A percentile compares a stretch with the other conserved stretches of the same genome.
These are phyloP conservation scores for Aspergillus sp. DNA, from an alignment of 2,329 filamentous ascomycete species.

Conservation along the genomic window DNA sequence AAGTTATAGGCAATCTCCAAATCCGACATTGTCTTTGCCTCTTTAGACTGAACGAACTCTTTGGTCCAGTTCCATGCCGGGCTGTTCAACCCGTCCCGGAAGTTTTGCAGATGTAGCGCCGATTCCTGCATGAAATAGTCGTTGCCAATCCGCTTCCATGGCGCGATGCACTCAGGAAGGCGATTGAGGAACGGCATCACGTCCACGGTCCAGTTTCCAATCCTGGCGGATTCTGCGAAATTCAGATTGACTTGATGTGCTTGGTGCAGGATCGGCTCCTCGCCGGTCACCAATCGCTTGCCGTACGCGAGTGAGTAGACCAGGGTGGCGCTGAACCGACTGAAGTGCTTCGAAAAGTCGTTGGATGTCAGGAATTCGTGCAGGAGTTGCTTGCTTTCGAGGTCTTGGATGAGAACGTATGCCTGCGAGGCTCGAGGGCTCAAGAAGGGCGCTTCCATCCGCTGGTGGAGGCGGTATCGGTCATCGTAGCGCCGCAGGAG, in stretches of 20 bases:
- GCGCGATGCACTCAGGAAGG: conserved; percentile 1
- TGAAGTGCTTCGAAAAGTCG: conserved; percentile 8
- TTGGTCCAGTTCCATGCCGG: conserved; percentile 2
- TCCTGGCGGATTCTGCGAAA: conserved; percentile 25
- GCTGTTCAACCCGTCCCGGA: neutral
- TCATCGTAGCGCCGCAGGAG: conserved; percentile 12
- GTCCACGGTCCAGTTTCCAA: conserved; percentile 1
- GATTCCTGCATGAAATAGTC: neutral
- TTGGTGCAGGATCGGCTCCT: conserved; percentile 3
- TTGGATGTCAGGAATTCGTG: conserved; percentile 10
- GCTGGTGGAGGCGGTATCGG: conserved; percentile 11
- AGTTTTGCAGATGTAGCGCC: neutral
- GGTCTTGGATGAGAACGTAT: conserved; percentile 14
- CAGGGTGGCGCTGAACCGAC: conserved; percentile 11
- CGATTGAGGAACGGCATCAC: conserved; percentile 6
- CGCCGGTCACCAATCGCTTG: neutral
- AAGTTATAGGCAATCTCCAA: neutral
- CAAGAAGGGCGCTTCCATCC: conserved; percentile 10
- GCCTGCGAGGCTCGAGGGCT: neutral
- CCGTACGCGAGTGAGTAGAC: conserved; percentile 17
- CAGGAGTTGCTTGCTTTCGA: conserved; percentile 14
- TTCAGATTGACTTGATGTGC: conserved; percentile 27
- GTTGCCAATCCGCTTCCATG: conserved; percentile 2
- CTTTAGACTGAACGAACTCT: neutral
- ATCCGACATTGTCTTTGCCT: neutral